A percentile compares a stretch with the other conserved stretches of the same genome.
These are phyloP conservation scores for Suhomyces prunicola DNA, from an alignment of 805 yeast species.

Conservation along the genomic window DNA sequence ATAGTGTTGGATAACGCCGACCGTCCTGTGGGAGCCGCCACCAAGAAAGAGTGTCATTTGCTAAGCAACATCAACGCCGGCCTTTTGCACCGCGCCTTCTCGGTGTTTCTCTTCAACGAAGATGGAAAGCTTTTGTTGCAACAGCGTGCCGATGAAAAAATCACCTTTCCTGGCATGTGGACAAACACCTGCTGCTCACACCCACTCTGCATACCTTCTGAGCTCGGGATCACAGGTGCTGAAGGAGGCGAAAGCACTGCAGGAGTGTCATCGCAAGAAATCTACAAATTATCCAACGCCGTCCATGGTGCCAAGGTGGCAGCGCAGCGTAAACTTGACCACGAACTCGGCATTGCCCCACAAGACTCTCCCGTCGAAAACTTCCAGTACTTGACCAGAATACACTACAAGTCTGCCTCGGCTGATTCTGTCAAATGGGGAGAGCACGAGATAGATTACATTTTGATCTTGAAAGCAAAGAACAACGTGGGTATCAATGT, in stretches of 20 bases:
- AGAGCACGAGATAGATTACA: constrained; percentile 96
- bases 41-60: constrained; percentile 85
- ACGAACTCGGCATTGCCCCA: constrained; percentile 81
- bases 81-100: constrained; percentile 89
- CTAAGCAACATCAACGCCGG: constrained; percentile 87
- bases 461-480: constrained; percentile 66
- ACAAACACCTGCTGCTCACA: constrained; percentile 99
- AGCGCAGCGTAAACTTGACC: constrained; percentile 87
- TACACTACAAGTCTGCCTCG: constrained; percentile 84
- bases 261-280: constrained; percentile 8
- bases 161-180: constrained; percentile 97
- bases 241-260: constrained; percentile 6
- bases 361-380: constrained; percentile 58
- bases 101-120: constrained; percentile 86
- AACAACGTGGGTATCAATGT: constrained; percentile 55
- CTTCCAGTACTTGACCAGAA: constrained; percentile 85
- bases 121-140: constrained; percentile 78
- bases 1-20: constrained; percentile 89
- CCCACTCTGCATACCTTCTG: constrained; percentile 81
- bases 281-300: constrained; percentile 50
- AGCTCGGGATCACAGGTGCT: constrained; percentile 53
- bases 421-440: constrained; percentile 84
- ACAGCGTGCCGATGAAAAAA: constrained; percentile 94
- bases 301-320: constrained; percentile 80
- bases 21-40: constrained; percentile 85